A percentile compares a stretch with the other conserved stretches of the same genome.
phyloP scores from a whole-genome alignment of 2,329 filamentous ascomycete genomes.

The Coniella lustricola region DNA sequence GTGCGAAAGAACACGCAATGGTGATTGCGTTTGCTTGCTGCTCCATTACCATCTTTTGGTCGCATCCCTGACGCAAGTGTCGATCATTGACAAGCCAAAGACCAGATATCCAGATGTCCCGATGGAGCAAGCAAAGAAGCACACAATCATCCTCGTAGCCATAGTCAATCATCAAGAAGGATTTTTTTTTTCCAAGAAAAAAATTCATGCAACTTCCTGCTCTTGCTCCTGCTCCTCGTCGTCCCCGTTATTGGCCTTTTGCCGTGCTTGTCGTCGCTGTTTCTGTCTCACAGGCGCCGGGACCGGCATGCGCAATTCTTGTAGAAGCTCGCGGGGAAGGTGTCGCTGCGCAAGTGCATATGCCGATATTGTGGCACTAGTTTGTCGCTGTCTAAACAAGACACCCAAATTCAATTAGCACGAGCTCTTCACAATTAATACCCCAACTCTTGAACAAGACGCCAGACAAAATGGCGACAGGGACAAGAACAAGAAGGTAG shows the following conservation, averaged over 20 bases:
- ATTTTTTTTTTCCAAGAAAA: too few relatives aligned
- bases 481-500: conserved; percentile 1
- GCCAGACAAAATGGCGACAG: conserved; percentile 14
- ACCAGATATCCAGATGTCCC: too few relatives aligned
- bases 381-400: conserved; percentile 63
- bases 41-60: background rate
- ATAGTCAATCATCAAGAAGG: background rate
- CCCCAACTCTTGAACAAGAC: conserved; percentile 5
- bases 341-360: conserved; percentile 82
- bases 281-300: conserved; percentile 41
- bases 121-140: too few relatives aligned
- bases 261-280: conserved; percentile 38
- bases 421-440: conserved; percentile 1
- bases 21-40: conserved; percentile 33
- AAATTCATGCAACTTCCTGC: conserved; percentile 32
- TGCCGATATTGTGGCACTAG: conserved; percentile 62
- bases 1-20: conserved; percentile 72
- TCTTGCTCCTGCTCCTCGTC: too few relatives aligned
- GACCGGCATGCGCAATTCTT: conserved; percentile 69
- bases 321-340: conserved; percentile 73
- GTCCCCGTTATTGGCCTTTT: conserved; percentile 30
- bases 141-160: background rate
- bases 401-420: conserved; percentile 17
- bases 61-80: too few relatives aligned
- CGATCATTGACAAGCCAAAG: too few relatives aligned